A percentile compares a stretch with the other conserved stretches of the same genome.
phyloP scores from a whole-genome alignment of 2,329 filamentous ascomycete species.

The Alternaria metachromatica region DNA sequence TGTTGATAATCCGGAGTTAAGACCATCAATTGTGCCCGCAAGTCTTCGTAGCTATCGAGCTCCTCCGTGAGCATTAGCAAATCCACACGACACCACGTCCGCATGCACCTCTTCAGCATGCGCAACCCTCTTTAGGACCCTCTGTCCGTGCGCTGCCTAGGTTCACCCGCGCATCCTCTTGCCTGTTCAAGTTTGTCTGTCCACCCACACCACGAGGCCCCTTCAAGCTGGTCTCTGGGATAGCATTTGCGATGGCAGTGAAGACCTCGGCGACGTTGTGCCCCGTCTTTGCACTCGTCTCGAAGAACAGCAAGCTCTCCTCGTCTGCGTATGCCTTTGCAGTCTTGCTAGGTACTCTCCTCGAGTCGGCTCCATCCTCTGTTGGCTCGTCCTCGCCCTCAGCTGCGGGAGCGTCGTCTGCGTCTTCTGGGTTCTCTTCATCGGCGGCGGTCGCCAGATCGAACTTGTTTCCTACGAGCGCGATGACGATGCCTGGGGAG shows the following conservation, averaged over 20 bases:
- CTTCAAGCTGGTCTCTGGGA: conserved; percentile 96
- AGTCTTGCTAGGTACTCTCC: conserved; percentile 90
- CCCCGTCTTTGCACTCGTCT: conserved; percentile 97
- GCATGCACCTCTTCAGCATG: conserved; percentile 65
- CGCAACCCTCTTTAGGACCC: conserved; percentile 88
- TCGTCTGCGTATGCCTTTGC: conserved; percentile 94
- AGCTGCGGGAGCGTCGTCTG: conserved; percentile 56
- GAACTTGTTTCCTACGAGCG: conserved; percentile 86
- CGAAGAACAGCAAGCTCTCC: conserved; percentile 92
- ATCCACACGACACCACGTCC: not conserved
- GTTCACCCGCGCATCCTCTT: conserved; percentile 78
- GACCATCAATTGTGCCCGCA: not conserved
- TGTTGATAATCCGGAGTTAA: not conserved
- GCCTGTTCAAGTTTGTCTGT: conserved; percentile 63
- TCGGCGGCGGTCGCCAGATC: conserved; percentile 70
- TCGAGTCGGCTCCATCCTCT: conserved; percentile 73
- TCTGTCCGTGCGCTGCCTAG: conserved; percentile 73
- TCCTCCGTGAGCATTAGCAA: not conserved
- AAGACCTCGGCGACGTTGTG: conserved; percentile 95
- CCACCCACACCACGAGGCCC: conserved; percentile 72
- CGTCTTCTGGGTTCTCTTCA: conserved; percentile 56
- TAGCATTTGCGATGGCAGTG: conserved; percentile 96
- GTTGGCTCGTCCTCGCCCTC: conserved; percentile 60
- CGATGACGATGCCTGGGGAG: conserved; percentile 94
- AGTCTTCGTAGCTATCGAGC: not conserved